Evolutionary conservation across 73 alveolate species (phyloP).

Genomic region (Tetrahymena elliotti): DNA sequence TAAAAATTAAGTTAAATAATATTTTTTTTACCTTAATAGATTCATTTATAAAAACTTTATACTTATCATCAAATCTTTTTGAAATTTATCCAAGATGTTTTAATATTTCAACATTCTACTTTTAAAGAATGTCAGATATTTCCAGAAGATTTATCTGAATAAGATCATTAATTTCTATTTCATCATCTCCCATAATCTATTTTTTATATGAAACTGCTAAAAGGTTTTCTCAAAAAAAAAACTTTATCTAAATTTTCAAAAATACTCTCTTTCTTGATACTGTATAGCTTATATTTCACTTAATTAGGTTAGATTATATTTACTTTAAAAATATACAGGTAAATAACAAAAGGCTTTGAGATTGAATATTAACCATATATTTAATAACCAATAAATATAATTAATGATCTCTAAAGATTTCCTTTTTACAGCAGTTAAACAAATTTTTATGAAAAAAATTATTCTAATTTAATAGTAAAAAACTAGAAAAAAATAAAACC

Average conservation of each 20-base stretch:
- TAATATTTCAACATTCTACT: not conserved
- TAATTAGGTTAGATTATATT: not conserved
- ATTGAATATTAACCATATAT: not conserved
- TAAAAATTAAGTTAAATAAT: too few species aligned
- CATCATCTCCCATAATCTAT: not conserved
- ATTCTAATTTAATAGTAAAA: too few species aligned
- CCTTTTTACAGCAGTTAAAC: too few species aligned
- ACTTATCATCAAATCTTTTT: not conserved
- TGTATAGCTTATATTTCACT: not conserved
- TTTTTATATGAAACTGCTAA: not conserved
- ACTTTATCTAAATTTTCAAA: not conserved
- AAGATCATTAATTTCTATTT: not conserved
- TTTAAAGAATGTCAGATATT: not conserved
- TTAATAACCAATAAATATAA: too few species aligned
- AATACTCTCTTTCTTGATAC: too few species aligned
- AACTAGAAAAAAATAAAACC: too few species aligned
- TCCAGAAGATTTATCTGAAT: not conserved
- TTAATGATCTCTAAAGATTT: too few species aligned
- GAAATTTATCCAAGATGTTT: not conserved
- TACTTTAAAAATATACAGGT: not conserved
- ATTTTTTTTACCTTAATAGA: not conserved
- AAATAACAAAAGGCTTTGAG: not conserved
- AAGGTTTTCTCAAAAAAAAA: not conserved
- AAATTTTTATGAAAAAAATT: too few species aligned
- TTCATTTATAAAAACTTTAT: not conserved